Conservation (phyloP, 768 basidiomycete genomes). For the Lactarius psammicola region DNA sequence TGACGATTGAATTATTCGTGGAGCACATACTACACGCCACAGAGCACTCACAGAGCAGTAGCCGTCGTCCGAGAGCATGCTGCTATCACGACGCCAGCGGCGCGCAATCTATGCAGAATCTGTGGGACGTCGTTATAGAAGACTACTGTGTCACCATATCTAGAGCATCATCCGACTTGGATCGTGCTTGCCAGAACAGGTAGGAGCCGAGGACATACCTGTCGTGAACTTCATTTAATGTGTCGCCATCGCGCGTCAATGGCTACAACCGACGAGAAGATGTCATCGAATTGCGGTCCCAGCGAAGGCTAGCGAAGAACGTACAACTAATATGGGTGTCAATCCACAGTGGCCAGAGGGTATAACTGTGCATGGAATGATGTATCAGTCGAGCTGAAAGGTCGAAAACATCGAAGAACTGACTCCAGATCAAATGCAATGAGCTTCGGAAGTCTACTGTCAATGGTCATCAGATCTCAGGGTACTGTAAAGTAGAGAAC, state of each 20-base stretch:
- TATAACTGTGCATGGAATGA: conserved; percentile 57
- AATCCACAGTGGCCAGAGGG: conserved; percentile 86
- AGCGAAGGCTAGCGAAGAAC: not conserved
- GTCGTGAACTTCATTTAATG: conserved; percentile 52
- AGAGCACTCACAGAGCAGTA: conserved; percentile 55
- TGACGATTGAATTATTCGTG: conserved; percentile 33
- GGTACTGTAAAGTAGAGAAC: no score
- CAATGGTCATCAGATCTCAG: conserved; percentile 30
- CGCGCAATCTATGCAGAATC: conserved; percentile 61
- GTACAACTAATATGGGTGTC: conserved; percentile 68
- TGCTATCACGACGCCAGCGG: conserved; percentile 54
- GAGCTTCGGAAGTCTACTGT: conserved; percentile 51
- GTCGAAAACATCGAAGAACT: conserved; percentile 28
- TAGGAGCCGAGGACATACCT: conserved; percentile 35
- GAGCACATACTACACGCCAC: not conserved
- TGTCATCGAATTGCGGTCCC: not conserved
- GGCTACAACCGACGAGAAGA: conserved; percentile 40
- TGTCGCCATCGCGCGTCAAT: conserved; percentile 47
- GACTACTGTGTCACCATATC: conserved; percentile 53
- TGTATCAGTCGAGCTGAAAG: conserved; percentile 2
- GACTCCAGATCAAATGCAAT: conserved; percentile 85
- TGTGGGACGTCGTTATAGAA: conserved; percentile 78
- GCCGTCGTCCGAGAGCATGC: conserved; percentile 75
- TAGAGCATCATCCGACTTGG: conserved; percentile 31
- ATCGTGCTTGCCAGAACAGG: not conserved